A percentile compares a stretch with the other conserved stretches of the same genome.
Evolutionary conservation across 169 alveolate species (phyloP).

Genomic region (Cryptosporidium felis): DNA sequence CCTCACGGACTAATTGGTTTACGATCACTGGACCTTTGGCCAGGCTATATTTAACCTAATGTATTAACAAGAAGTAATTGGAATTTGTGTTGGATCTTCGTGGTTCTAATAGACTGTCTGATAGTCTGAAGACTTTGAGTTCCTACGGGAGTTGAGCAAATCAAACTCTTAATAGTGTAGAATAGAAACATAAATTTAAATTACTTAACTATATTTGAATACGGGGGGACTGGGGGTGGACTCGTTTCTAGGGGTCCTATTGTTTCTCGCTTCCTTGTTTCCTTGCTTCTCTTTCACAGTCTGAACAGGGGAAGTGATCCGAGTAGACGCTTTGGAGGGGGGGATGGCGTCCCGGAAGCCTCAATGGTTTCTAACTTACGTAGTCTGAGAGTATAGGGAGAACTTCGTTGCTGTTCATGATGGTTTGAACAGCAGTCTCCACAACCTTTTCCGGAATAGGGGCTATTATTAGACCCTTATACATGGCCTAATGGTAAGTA

Average conservation of each 20-base stretch:
- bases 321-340: background rate
- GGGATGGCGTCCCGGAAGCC: background rate
- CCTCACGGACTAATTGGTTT: background rate
- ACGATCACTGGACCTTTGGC: background rate
- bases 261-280: too few species aligned
- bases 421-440: slow-evolving; percentile 30
- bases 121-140: slow-evolving; percentile 4
- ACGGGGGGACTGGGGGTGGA: too few species aligned
- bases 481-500: background rate
- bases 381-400: slow-evolving; percentile 21
- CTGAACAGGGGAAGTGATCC: too few species aligned
- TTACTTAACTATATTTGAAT: too few species aligned
- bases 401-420: slow-evolving; percentile 20
- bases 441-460: slow-evolving; percentile 55
- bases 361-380: slow-evolving; percentile 14
- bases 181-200: too few species aligned
- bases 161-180: too few species aligned
- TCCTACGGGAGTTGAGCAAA: too few species aligned
- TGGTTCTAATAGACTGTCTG: background rate
- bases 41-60: background rate
- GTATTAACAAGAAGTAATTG: background rate
- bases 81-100: background rate
- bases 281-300: too few species aligned
- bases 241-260: too few species aligned
- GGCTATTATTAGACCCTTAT: slow-evolving; percentile 34